phyloP scores from a whole-genome alignment of 2,329 filamentous ascomycete genomes.

The Colletotrichum endophyticum region DNA sequence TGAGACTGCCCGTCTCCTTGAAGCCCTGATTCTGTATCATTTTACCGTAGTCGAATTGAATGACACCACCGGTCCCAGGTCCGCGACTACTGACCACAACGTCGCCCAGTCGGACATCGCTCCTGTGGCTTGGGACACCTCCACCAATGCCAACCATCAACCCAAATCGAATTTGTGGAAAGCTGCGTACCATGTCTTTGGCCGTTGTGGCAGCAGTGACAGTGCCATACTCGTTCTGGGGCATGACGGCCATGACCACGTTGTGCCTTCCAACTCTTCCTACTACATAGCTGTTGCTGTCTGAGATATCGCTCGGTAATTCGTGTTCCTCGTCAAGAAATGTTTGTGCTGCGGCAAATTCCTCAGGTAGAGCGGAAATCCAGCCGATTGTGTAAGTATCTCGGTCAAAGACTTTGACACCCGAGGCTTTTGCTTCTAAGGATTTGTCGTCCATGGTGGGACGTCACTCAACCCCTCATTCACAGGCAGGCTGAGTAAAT shows the following conservation, averaged over 20 bases:
- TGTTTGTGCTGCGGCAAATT: not conserved
- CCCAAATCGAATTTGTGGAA: not conserved
- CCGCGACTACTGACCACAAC: conserved; percentile 18
- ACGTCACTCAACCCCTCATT: too few relatives aligned
- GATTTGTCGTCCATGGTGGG: too few relatives aligned
- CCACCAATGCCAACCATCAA: conserved; percentile 27
- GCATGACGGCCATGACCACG: conserved; percentile 23
- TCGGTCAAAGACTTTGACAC: too few relatives aligned
- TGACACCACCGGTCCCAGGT: conserved; percentile 6
- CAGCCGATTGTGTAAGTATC: not conserved
- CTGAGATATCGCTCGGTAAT: rapidly evolving
- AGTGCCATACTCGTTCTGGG: not conserved
- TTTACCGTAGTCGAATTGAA: conserved; percentile 22
- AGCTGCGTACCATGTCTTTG: conserved; percentile 30
- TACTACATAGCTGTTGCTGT: not conserved
- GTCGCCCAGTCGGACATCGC: conserved; percentile 24
- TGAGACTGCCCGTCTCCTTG: not conserved
- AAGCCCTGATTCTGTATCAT: not conserved
- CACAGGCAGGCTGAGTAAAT: too few relatives aligned
- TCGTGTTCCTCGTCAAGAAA: not conserved
- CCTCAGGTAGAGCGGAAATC: not conserved
- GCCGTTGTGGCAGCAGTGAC: conserved; percentile 24
- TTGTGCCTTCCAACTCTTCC: conserved; percentile 22
- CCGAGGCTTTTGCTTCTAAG: too few relatives aligned
- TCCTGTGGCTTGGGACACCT: conserved; percentile 21